These are phyloP conservation scores for Arthrobotrys iridis DNA, from an alignment of 2,329 filamentous ascomycete genomes.

Conservation along the genomic window DNA sequence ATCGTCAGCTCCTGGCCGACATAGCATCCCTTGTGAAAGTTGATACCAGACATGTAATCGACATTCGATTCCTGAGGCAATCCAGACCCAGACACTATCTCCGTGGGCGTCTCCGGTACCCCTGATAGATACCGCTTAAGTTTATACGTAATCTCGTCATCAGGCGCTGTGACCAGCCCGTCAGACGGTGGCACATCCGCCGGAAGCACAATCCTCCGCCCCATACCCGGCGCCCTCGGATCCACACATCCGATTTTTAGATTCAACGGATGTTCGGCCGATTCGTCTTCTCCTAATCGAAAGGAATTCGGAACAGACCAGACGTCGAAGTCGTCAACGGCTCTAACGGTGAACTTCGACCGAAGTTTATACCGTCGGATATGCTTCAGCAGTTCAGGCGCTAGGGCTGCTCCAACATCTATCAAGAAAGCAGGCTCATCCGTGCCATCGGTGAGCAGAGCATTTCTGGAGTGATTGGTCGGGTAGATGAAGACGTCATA, in stretches of 20 bases:
- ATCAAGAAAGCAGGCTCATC: conserved; percentile 71
- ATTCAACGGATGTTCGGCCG: not conserved
- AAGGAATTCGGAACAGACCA: conserved; percentile 48
- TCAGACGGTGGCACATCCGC: conserved; percentile 57
- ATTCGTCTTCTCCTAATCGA: conserved; percentile 20
- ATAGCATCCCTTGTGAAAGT: conserved; percentile 97
- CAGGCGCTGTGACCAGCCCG: conserved; percentile 55
- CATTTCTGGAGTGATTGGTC: conserved; percentile 61
- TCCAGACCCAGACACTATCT: conserved; percentile 76
- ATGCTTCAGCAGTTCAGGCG: conserved; percentile 72
- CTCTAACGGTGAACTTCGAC: conserved; percentile 76
- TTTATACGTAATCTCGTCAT: conserved; percentile 72
- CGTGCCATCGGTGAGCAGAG: conserved; percentile 25
- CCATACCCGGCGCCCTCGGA: conserved; percentile 68
- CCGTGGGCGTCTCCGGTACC: conserved; percentile 82
- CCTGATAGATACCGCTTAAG: conserved; percentile 81
- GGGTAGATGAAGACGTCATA: conserved; percentile 93
- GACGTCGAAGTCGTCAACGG: conserved; percentile 71
- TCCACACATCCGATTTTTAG: conserved; percentile 63
- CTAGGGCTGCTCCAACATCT: conserved; percentile 79
- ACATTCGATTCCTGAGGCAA: conserved; percentile 90
- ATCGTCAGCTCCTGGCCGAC: conserved; percentile 97
- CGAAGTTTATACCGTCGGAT: conserved; percentile 87
- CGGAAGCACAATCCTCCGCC: conserved; percentile 65
- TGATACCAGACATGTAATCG: conserved; percentile 83